Evolutionary conservation across 345 rosid genomes (phyloP), one percentile per base, ranked within the genome.

Genomic region (Eutrema japonicum): DNA sequence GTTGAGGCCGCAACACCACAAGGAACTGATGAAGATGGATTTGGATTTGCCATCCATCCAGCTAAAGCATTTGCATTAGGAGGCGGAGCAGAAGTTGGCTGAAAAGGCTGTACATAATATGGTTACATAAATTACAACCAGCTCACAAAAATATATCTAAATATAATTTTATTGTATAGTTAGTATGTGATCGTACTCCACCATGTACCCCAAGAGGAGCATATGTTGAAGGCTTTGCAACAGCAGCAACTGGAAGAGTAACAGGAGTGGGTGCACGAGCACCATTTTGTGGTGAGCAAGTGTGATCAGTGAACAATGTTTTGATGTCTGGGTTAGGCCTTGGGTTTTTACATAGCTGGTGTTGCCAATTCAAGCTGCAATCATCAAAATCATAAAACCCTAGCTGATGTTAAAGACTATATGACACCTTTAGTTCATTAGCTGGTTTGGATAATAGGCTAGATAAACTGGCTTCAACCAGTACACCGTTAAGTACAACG

Each of bases 311-410:
- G 72, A 92, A 92, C 47, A 92, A 85, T 12, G 98, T 92, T 78
- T 92, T 92, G 43, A 92, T 92, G 72, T 92, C 98, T 64, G 98
- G 98, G 71, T 92, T 92, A 51, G 91, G 78, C 77, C 92, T 85
- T 26, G 98, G 98, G 71, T 89, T 92, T 83, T 92, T 92, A 77
- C 98, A 92, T 49, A 92, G 91, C 77, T 92, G 98, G 68, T 92
- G 98, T 79, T 92, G 96, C 98, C 96, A 92, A 68, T 92, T 92
- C 73, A 92, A 81, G 82, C 98, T 89, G 94, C 70, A 75, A 77
- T 36, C 12, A 32, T 6, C n/a, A 49, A 10, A 30, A 11, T 12
- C 22, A 55, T 53, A 47, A 68, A 12, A 61, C 64, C 38, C 53
- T 63, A 42, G 70, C 54, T 22, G 16, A 52, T 22, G 46, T 52